Evolutionary conservation across 1,139 yeast species (phyloP), one percentile per base, ranked within the genome.

Genomic region (Candida labiduridarum): DNA sequence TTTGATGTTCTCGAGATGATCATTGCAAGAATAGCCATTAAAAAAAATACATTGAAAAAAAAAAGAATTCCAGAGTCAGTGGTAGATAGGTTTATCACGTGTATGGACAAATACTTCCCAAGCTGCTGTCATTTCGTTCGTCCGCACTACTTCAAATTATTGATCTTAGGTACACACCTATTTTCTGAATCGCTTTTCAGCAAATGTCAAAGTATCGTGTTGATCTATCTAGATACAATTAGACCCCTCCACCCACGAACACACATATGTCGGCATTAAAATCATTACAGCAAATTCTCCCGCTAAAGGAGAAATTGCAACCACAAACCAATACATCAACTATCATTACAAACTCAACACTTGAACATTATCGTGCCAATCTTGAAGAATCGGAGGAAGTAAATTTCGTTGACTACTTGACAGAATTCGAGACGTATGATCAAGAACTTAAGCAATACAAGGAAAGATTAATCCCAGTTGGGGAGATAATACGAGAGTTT

Each of bases 401-500:
- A 4, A 45, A 47, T 11, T 33, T 55, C 15, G 41, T 41, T 4
- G 55, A 48, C 12, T 45, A 48, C 15, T 40, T 48, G 16, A 33
- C 52, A 9, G 60, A 49, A 39, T 74, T 75, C 51, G 61, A 68
- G 29, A 58, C 61, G 7, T 71, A 77, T 52, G 72, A 73, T 49
- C 54, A 59, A 6, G 65, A 71, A 4, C 66, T 83, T n/a, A 61
- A 62, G 22, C 59, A 62, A 9, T 75, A 81, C 40, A 68, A 76
- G 48, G 60, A 66, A 7, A 73, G 65, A 42, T 55, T 77, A 25
- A 56, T 53, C 18, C 79, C 80, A 1, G 66, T 76, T 27, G 71
- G 69, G 45, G 44, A 52, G n/a, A 76, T 80, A 18, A 67, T 85
- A 44, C 59, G 64, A 12, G 69, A 73, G 29, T 88, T 89, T 66